Base-by-base conservation (phyloP, 305 asterid species). In the Solanum hybrid region DNA sequence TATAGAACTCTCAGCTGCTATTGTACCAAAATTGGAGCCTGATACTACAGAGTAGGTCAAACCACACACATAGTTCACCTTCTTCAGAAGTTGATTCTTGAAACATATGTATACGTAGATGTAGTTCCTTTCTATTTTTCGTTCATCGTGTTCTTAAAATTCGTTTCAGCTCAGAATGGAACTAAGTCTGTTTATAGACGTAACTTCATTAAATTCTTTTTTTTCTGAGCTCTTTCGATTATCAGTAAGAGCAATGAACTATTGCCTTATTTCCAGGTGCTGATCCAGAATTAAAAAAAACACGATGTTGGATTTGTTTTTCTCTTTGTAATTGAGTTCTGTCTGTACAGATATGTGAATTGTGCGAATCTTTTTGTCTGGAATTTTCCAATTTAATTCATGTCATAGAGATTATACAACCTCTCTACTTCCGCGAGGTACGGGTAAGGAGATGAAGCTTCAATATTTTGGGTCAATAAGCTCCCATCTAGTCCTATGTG, bases 1-100 rank as follows among this genome's bases (percentile, higher is more conserved):
- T 90, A 76, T 97, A 79, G 97, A 96, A 91, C 85, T 96, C 27
- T 93, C 98, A 24, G 93, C 98, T 11, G 99, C 99, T 27, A 42
- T 90, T 78, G 94, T 89, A 78, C 95, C 95, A 9, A 85, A 88
- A 32, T 92, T 92, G 88, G 99, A 95, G 10, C 64, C 92, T 5
- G 97, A 95, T 60, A 51, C 93, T 73, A 88, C 93, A 35, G 90
- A 93, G 85, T 89, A 90, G 3, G 79, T 82, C 88, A 89, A 89
- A 78, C 73, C 90, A 64, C 82, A 31, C 31, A 37, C 45, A 84
- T 6, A 85, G 45, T 84, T 85, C 35, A 85, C 76, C 15, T 51
- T 31, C 40, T 19, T 36, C 71, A 45, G 73, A 56, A 31, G 19
- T 31, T 45, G 42, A 51, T 85, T 85, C 37, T 56, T 31, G 76